Evolutionary conservation across 164 flowering plant species (phyloP).

Genomic region (Vitis riparia): DNA sequence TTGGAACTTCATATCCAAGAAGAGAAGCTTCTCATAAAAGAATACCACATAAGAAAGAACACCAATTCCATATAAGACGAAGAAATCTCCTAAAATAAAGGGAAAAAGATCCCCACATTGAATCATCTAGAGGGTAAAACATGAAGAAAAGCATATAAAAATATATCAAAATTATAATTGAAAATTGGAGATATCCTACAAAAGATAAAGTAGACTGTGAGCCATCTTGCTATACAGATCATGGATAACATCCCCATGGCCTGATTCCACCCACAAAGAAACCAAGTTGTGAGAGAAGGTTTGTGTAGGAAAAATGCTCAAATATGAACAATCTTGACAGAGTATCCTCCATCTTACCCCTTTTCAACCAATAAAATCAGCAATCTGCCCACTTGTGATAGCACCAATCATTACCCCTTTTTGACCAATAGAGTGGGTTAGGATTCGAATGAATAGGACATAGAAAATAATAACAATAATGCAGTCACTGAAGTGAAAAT

Average conservation of each 20-base stretch:
- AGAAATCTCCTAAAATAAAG: slow-evolving; percentile 65
- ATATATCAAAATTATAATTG: background rate
- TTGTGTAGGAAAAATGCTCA: no score
- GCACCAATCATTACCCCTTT: slow-evolving; percentile 53
- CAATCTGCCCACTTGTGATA: slow-evolving; percentile 52
- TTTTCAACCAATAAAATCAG: slow-evolving; percentile 64
- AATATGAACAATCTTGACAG: background rate
- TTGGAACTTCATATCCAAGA: no score
- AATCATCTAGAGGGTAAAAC: no score
- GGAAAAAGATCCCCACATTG: slow-evolving; percentile 40
- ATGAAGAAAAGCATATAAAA: background rate
- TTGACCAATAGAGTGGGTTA: no score
- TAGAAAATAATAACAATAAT: no score
- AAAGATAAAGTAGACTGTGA: slow-evolving; percentile 53
- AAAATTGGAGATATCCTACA: slow-evolving; percentile 28
- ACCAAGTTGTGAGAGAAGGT: background rate
- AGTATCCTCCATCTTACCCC: slow-evolving; percentile 31
- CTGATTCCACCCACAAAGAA: slow-evolving; percentile 30
- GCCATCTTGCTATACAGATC: slow-evolving; percentile 79
- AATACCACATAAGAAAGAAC: slow-evolving; percentile 74
- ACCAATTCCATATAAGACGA: slow-evolving; percentile 56
- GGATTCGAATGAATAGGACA: no score
- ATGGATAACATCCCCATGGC: slow-evolving; percentile 72
- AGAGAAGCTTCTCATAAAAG: background rate
- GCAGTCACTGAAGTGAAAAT: no score